Evolutionary conservation across 306 rosid genomes (phyloP).

Genomic region (Hippophae gyantsensis): DNA sequence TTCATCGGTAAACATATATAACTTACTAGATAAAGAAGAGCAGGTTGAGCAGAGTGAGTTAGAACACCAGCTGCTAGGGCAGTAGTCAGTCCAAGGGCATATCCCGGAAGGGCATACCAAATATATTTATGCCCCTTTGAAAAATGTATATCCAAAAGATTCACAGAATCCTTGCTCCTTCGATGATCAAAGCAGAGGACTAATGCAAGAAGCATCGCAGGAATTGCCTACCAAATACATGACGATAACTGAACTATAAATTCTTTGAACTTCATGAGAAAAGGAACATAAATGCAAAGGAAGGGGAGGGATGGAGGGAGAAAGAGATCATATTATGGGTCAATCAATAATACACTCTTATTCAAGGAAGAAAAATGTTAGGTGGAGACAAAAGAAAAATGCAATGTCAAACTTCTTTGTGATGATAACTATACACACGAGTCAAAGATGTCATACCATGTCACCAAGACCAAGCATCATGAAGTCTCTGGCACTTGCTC

Average conservation of each 20-base stretch:
- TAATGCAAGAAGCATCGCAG: constrained; percentile 88
- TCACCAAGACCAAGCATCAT: constrained; percentile 99
- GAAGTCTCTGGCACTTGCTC: constrained; percentile 65
- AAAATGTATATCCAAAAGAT: constrained; percentile 57
- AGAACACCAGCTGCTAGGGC: constrained; percentile 93
- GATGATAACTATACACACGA: background rate
- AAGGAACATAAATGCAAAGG: background rate
- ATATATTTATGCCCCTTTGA: constrained; percentile 93
- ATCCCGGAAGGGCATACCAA: constrained; percentile 97
- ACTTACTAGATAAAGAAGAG: constrained; percentile 87
- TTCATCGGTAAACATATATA: background rate
- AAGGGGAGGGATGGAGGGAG: too few relatives aligned
- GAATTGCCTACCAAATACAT: constrained; percentile 63
- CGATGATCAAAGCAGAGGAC: constrained; percentile 90
- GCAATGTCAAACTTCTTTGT: too few relatives aligned
- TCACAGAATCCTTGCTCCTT: constrained; percentile 60
- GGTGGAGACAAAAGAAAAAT: background rate
- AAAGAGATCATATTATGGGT: too few relatives aligned
- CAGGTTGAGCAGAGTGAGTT: constrained; percentile 93
- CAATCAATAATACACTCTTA: too few relatives aligned
- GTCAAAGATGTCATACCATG: constrained; percentile 52
- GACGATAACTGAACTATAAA: constrained; percentile 1
- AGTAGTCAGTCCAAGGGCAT: constrained; percentile 74
- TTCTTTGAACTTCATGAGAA: background rate
- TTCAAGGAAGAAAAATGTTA: background rate